Conservation (phyloP, 129 eudicot species). For the Escallonia rubra region DNA sequence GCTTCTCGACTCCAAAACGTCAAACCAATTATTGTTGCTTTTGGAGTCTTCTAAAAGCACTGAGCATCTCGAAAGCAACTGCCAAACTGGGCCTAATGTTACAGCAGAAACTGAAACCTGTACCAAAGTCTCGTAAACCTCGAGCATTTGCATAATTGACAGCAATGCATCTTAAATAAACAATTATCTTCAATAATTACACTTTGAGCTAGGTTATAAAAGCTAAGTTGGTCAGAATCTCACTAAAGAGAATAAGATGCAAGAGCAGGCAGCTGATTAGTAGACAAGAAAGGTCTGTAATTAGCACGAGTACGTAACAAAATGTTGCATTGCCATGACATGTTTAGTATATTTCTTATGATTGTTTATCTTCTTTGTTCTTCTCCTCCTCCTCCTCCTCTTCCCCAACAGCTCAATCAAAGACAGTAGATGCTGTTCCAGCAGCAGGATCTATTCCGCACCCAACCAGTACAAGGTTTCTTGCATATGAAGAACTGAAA, state of each 20-base stretch:
- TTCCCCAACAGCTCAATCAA: constrained; percentile 42
- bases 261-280: not conserved
- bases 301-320: not conserved
- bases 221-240: not conserved
- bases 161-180: not conserved
- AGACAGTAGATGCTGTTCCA: constrained; percentile 46
- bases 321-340: not conserved
- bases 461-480: constrained; percentile 90
- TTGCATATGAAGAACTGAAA: constrained; percentile 86
- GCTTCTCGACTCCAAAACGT: too few species aligned
- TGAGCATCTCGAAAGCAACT: too few species aligned
- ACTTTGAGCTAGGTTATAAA: not conserved
- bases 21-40: too few species aligned
- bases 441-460: constrained; percentile 65
- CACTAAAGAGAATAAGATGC: not conserved
- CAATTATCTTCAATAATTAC: not conserved
- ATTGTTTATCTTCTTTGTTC: not conserved
- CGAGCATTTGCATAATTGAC: not conserved
- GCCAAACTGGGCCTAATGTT: too few species aligned
- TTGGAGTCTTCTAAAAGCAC: too few species aligned
- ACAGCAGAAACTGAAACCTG: not conserved
- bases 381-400: not conserved
- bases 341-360: not conserved
- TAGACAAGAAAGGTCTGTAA: not conserved
- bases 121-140: not conserved